A percentile compares a stretch with the other conserved stretches of the same genome.
phyloP scores from a whole-genome alignment of 225 moss, liverwort and hornwort species.

The Bryum argenteum region DNA sequence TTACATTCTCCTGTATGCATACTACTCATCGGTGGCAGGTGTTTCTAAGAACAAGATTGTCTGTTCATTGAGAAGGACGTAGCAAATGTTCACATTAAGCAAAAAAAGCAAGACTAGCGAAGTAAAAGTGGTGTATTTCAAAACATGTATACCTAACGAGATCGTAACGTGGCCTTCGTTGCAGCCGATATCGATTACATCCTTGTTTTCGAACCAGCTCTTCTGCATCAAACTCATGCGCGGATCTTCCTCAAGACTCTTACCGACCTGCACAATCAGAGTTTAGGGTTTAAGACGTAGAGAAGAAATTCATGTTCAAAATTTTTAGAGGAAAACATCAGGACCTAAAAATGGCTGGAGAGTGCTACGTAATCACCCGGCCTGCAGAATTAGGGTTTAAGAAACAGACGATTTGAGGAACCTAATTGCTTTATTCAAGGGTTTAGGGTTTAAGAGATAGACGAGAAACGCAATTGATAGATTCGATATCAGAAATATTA shows the following conservation, averaged over 20 bases:
- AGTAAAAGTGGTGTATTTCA: background rate
- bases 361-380: too few species aligned
- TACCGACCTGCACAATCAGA: conserved; percentile 55
- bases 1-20: background rate
- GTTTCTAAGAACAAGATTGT: background rate
- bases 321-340: too few species aligned
- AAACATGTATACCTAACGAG: conserved; percentile 53
- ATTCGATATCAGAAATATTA: too few species aligned
- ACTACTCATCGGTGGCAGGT: background rate
- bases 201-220: conserved; percentile 84
- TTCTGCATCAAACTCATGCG: conserved; percentile 66
- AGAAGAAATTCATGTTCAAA: too few species aligned
- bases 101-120: background rate
- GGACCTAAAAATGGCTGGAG: too few species aligned
- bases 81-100: too few species aligned
- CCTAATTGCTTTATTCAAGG: too few species aligned
- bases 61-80: background rate
- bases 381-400: too few species aligned
- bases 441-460: background rate
- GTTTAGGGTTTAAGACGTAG: conserved; percentile 11
- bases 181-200: conserved; percentile 90
- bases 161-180: conserved; percentile 87
- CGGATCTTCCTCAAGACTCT: conserved; percentile 69
- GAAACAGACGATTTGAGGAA: too few species aligned
- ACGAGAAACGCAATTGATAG: too few species aligned